Base-by-base conservation (phyloP, 306 rosid species). In the Vicia villosa region DNA sequence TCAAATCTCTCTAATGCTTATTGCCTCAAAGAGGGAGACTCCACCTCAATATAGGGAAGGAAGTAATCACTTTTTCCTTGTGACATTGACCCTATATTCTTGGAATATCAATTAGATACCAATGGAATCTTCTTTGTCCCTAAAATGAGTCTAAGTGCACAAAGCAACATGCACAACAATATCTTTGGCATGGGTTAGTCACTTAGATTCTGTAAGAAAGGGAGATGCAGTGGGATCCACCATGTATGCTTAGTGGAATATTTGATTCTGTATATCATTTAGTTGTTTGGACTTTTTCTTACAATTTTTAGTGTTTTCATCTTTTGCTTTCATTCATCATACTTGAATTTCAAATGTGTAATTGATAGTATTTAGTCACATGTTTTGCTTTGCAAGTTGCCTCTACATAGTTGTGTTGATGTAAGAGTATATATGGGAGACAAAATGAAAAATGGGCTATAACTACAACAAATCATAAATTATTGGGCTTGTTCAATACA, bases 31-130 rank as follows among this genome's bases (percentile, higher is more conserved):
- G 37, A 65, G 72, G 76, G 70, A 76, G 79, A 38, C 40, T 68
- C 64, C 78, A 66, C 72, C 76, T 79, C 65, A 82, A 42, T n/a
- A n/a, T 24, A 15, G 58, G 66, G 20, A 11, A 19, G 63, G 77
- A 38, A 62, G 19, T 62, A 19, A 11, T 72, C 47, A 66, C 79
- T 81, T 62, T 79, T 82, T 26, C 65, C 32, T 49, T 55, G 81
- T 80, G 87, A 75, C 24, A 64, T 46, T 73, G 61, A 79, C 82
- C 82, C 87, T 70, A 83, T 86, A 66, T 56, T 81, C 73, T 83
- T 83, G 90, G 93, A 85, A 81, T 85, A 82, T 78, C 64, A 77
- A 62, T 71, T 68, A 41, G 78, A 83, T 77, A 77, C 76, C 46
- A 0, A 0, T 80, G 62, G 95, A 89, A 84, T 87, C 90, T 91